Conservation (phyloP, 78 protist genomes). For the Dictyostelium discoideum region DNA sequence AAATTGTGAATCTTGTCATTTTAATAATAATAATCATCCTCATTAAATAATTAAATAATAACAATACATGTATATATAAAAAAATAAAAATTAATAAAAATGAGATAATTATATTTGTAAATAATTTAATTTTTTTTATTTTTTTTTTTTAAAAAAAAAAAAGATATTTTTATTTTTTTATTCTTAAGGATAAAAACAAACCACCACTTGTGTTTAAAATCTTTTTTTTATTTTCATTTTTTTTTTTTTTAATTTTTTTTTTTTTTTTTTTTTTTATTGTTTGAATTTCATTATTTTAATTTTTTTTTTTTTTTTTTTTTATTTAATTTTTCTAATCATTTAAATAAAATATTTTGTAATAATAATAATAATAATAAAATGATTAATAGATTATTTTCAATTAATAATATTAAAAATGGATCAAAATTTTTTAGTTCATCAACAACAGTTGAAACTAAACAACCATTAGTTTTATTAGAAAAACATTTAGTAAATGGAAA, state of each 20-base stretch:
- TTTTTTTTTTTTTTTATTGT: too few relatives aligned
- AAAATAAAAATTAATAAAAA: not conserved
- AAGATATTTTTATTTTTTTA: too few relatives aligned
- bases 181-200: too few relatives aligned
- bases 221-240: too few relatives aligned
- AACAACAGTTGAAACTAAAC: not conserved
- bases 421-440: not conserved
- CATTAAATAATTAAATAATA: not conserved
- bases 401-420: not conserved
- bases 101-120: not conserved
- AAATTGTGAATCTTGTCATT: constrained; percentile 81
- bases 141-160: too few relatives aligned
- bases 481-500: constrained; percentile 54
- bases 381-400: constrained; percentile 7
- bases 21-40: not conserved
- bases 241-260: too few relatives aligned
- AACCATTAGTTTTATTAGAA: constrained; percentile 48
- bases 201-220: too few relatives aligned
- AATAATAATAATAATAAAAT: not conserved
- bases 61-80: not conserved
- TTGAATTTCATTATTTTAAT: too few relatives aligned
- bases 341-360: not conserved
- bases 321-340: not conserved
- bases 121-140: too few relatives aligned
- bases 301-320: not conserved